Percentiles rank a stretch among this genome's conserved stretches.
Evolutionary conservation across 1,284 basidiomycete genomes (phyloP).

Genomic region (Grifola frondosa): DNA sequence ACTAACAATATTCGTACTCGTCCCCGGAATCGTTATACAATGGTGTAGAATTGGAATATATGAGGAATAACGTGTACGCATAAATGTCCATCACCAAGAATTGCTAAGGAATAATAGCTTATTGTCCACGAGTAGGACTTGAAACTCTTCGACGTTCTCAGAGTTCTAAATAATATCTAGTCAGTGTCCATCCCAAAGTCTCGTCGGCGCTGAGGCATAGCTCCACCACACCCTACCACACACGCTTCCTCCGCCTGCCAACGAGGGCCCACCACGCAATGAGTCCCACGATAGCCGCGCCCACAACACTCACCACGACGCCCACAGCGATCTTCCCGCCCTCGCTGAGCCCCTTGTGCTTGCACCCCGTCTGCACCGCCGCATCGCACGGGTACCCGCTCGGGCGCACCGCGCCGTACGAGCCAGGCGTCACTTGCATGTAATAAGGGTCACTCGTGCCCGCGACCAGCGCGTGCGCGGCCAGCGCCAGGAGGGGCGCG

Average conservation of each 20-base stretch:
- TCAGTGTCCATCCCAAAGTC: no score
- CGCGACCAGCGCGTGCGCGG: conserved; percentile 69
- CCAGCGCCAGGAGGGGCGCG: conserved; percentile 81
- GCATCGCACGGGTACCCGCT: conserved; percentile 74
- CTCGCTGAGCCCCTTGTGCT: conserved; percentile 36
- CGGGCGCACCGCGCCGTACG: conserved; percentile 63
- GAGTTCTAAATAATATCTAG: no score
- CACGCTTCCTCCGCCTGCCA: not conserved
- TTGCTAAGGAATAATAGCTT: no score
- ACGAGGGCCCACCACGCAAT: conserved; percentile 43
- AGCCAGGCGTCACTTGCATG: conserved; percentile 64
- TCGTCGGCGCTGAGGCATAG: no score
- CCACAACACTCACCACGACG: conserved; percentile 61
- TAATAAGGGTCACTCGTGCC: conserved; percentile 79
- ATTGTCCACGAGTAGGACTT: no score
- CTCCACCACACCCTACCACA: no score
- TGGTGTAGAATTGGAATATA: no score
- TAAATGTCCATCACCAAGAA: no score
- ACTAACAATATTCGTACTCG: no score
- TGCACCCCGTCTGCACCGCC: conserved; percentile 58
- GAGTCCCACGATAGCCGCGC: conserved; percentile 52
- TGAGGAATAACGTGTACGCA: no score
- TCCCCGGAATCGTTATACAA: no score
- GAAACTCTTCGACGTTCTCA: no score
- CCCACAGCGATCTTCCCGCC: conserved; percentile 73